Base-by-base conservation (phyloP, 768 basidiomycete species). In the Mycena haematopus region DNA sequence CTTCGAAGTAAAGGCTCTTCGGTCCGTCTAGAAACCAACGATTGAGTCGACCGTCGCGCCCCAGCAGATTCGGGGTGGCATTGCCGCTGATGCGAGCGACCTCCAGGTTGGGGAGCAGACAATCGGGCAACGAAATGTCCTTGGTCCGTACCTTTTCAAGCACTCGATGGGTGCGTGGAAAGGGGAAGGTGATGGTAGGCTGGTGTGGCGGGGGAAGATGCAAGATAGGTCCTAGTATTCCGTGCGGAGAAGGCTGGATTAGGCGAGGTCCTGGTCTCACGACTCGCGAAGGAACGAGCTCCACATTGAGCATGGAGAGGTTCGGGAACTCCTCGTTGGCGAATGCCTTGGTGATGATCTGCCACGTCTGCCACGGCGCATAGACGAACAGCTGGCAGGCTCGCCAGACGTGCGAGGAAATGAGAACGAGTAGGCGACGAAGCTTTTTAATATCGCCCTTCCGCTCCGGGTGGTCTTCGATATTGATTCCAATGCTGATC, bases 21-120 rank as follows among this genome's bases (percentile, higher is more conserved):
- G 63, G 58, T 42, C 52, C 29, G 36, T 58, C 27, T 9, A 63
- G 52, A 3, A 63, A 52, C 62, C 62, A 53, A 10, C 27, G 62
- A 14, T 24, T 54, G 29, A 63, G 57, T 1, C 27, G 45, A 5
- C 62, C 62, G 11, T 58, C 45, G 8, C 22, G 7, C 15, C 21
- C 52, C 15, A 58, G 7, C 17, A 63, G 24, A 49, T 56, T 42
- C 7, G 40, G 50, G 9, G 35, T 46, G 14, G 6, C 1, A 10
- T 24, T 29, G 13, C 56, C 56, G 33, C 56, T 45, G 56, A 63
- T 45, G 22, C 62, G 62, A 33, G 57, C 21, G 33, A 52, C 40
- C 1, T 5, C 21, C 1, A 58, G 33, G n/a, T 14, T 35, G 6
- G 50, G 56, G 3, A 57, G n/a, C n/a, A 38, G 21, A 0, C 19